Evolutionary conservation across 1,284 basidiomycete species (phyloP).

Genomic region (Trichosporon asahii): DNA sequence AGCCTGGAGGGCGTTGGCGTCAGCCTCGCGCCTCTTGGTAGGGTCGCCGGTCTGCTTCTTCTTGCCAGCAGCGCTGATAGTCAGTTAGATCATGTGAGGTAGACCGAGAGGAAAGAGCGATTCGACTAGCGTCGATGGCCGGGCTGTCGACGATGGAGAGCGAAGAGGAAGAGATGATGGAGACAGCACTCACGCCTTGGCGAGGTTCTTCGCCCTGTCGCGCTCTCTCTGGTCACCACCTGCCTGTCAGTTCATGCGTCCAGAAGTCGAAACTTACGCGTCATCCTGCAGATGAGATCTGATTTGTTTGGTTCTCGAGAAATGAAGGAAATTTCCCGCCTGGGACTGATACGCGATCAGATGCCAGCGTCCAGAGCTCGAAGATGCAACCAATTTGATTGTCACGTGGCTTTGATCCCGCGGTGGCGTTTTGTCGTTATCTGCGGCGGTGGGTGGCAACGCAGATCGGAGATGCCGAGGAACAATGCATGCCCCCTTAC

Average conservation of each 20-base stretch:
- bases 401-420: neutral
- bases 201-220: conserved; percentile 25
- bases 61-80: conserved; percentile 11
- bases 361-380: neutral
- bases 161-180: neutral
- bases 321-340: neutral
- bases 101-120: too few species aligned
- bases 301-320: conserved; percentile 4
- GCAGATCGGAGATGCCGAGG: neutral
- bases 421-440: neutral
- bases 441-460: neutral
- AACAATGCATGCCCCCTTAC: neutral
- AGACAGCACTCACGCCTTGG: conserved; percentile 23
- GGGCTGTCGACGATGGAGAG: neutral
- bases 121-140: neutral
- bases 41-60: conserved; percentile 26
- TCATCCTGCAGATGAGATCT: neutral
- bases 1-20: conserved; percentile 28
- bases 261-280: neutral
- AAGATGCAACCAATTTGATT: neutral
- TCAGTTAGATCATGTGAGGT: too few species aligned
- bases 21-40: conserved; percentile 18
- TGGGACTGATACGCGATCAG: neutral
- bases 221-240: conserved; percentile 31
- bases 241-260: neutral